phyloP scores from a whole-genome alignment of 2,329 filamentous ascomycete species.

The Fusarium solani-melongenae region DNA sequence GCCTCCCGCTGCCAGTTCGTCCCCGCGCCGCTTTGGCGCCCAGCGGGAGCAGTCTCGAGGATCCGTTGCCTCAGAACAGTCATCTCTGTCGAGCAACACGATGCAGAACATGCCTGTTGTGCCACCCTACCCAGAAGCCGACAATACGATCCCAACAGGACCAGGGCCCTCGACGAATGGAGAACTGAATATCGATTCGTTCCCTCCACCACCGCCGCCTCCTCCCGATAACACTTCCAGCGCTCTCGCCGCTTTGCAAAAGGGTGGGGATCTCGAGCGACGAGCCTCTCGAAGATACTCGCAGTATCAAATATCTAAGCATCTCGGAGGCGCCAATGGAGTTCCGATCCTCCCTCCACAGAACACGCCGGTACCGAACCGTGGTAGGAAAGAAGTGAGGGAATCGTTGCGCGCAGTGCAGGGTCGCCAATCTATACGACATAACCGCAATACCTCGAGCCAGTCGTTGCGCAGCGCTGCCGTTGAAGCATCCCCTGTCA shows the following conservation, averaged over 20 bases:
- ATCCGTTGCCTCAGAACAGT: conserved; percentile 68
- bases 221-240: conserved; percentile 84
- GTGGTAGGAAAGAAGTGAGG: conserved; percentile 79
- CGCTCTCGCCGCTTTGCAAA: conserved; percentile 88
- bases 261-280: conserved; percentile 91
- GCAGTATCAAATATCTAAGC: conserved; percentile 95
- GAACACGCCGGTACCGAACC: conserved; percentile 84
- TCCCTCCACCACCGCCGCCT: conserved; percentile 75
- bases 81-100: conserved; percentile 77
- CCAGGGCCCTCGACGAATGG: conserved; percentile 43
- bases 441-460: conserved; percentile 60
- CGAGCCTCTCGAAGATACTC: conserved; percentile 94
- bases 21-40: conserved; percentile 60
- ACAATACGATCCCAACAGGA: conserved; percentile 60
- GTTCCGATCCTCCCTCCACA: conserved; percentile 89
- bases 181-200: conserved; percentile 70
- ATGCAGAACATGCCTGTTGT: conserved; percentile 82
- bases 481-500: conserved; percentile 71
- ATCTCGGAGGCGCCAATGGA: conserved; percentile 83
- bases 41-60: conserved; percentile 63
- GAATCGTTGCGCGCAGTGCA: conserved; percentile 83
- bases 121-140: conserved; percentile 75
- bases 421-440: conserved; percentile 61
- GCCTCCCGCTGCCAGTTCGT: conserved; percentile 48
- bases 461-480: conserved; percentile 52